Evolutionary conservation across 2,329 filamentous ascomycete species (phyloP).

Genomic region (Leptographium wingfieldii): DNA sequence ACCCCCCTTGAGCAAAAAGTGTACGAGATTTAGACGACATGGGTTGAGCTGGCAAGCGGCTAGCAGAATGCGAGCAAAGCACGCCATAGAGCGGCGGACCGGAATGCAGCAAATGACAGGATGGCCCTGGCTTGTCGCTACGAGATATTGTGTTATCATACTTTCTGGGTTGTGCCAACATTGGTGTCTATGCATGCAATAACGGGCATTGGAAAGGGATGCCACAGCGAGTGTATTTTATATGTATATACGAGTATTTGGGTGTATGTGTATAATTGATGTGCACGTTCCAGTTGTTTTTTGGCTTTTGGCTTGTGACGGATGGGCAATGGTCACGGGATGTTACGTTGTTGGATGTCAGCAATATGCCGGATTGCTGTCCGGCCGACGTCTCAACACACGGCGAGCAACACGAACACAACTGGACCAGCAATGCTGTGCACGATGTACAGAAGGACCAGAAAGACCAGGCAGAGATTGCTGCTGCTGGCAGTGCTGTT

Average conservation of each 20-base stretch:
- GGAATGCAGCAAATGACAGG: neutral
- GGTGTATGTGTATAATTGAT: neutral
- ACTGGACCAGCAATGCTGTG: too few relatives aligned
- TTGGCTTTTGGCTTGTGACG: too few relatives aligned
- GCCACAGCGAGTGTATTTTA: constrained; percentile 1
- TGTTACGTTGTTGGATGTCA: too few relatives aligned
- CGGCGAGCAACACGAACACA: too few relatives aligned
- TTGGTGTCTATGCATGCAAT: neutral
- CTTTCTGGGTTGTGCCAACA: neutral
- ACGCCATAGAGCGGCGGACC: neutral
- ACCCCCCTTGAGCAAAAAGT: neutral
- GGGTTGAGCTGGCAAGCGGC: neutral
- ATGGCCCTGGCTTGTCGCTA: neutral
- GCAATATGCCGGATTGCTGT: too few relatives aligned
- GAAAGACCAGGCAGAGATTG: too few relatives aligned
- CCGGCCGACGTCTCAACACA: too few relatives aligned
- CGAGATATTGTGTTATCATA: neutral
- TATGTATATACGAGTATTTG: constrained; percentile 3
- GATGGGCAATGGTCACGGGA: too few relatives aligned
- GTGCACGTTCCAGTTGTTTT: too few relatives aligned
- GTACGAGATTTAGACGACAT: neutral
- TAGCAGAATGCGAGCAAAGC: neutral
- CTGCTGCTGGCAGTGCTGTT: constrained; percentile 20
- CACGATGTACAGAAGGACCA: too few relatives aligned
- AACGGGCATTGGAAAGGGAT: neutral